Evolutionary conservation across 192 early-diverging fungal genomes (phyloP).

Genomic region (Rhizophagus sp.): DNA sequence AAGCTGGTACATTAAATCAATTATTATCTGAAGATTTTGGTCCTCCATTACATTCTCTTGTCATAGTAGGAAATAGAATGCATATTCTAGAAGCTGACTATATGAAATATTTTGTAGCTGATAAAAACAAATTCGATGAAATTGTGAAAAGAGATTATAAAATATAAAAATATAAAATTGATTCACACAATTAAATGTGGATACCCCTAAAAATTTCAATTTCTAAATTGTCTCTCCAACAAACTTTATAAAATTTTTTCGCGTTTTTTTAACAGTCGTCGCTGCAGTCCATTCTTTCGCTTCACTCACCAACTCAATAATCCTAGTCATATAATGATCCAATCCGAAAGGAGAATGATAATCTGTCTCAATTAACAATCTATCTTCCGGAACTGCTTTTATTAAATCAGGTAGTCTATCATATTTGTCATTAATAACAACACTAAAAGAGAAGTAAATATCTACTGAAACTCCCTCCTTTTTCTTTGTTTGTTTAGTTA

Average conservation of each 20-base stretch:
- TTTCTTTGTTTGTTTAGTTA: slow-evolving; percentile 33
- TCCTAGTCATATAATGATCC: slow-evolving; percentile 57
- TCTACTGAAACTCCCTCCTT: slow-evolving; percentile 23
- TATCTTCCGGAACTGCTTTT: slow-evolving; percentile 68
- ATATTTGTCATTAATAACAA: slow-evolving; percentile 70
- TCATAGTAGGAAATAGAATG: slow-evolving; percentile 85
- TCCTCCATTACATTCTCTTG: slow-evolving; percentile 89
- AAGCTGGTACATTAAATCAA: slow-evolving; percentile 84
- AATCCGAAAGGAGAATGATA: slow-evolving; percentile 56
- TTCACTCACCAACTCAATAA: slow-evolving; percentile 54
- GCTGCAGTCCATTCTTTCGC: slow-evolving; percentile 61
- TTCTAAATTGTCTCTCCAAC: slow-evolving; percentile 19
- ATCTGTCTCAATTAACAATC: slow-evolving; percentile 85
- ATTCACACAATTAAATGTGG: too few relatives aligned
- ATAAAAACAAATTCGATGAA: slow-evolving; percentile 61
- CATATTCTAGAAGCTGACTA: slow-evolving; percentile 93
- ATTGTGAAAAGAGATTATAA: slow-evolving; percentile 67
- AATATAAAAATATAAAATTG: slow-evolving; percentile 19
- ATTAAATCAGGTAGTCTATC: slow-evolving; percentile 65
- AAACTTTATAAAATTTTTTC: slow-evolving; percentile 50
- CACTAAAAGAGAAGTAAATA: slow-evolving; percentile 80
- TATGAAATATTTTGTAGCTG: slow-evolving; percentile 74
- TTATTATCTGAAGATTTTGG: slow-evolving; percentile 89
- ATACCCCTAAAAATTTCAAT: neutral
- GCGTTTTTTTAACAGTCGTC: slow-evolving; percentile 48